Percentiles rank a stretch among this genome's conserved stretches.
phyloP scores from a whole-genome alignment of 768 basidiomycete species.

The Phaeolepiota aurea region DNA sequence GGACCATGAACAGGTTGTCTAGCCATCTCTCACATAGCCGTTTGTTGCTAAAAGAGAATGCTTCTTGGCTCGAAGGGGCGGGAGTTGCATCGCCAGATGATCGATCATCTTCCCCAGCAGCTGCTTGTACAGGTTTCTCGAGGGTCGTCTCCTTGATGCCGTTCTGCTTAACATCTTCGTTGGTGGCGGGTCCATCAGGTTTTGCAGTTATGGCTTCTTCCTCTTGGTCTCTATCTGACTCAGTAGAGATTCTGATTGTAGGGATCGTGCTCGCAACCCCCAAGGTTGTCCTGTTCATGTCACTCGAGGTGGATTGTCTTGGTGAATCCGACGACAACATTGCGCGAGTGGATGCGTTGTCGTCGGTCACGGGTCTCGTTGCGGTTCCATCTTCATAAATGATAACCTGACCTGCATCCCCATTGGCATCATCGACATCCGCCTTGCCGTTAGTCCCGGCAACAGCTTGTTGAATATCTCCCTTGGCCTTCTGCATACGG shows the following conservation, averaged over 20 bases:
- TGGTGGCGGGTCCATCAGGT: constrained; percentile 10
- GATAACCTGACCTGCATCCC: constrained; percentile 27
- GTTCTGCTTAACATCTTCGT: constrained; percentile 22
- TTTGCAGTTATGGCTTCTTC: constrained; percentile 14
- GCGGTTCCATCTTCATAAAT: constrained; percentile 62
- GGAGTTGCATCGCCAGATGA: constrained; percentile 27
- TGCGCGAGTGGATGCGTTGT: constrained; percentile 64
- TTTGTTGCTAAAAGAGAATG: constrained; percentile 94
- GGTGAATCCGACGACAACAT: constrained; percentile 38
- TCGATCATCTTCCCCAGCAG: constrained; percentile 35
- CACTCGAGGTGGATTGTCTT: constrained; percentile 13
- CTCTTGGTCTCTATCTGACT: constrained; percentile 29
- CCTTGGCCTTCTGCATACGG: constrained; percentile 86
- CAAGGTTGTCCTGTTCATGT: constrained; percentile 14
- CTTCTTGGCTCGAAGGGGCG: constrained; percentile 36
- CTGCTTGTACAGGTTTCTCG: constrained; percentile 45
- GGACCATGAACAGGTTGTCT: constrained; percentile 96
- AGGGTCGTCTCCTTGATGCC: constrained; percentile 21
- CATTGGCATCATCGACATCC: constrained; percentile 14
- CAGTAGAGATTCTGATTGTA: constrained; percentile 72
- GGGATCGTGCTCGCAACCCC: constrained; percentile 28
- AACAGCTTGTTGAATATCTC: constrained; percentile 46
- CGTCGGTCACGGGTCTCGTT: constrained; percentile 29
- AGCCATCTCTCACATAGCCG: constrained; percentile 96
- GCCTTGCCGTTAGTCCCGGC: constrained; percentile 11